A percentile compares a stretch with the other conserved stretches of the same genome.
Conservation (phyloP, 2,329 filamentous ascomycete genomes). For the Chaetomiaceae sp. region DNA sequence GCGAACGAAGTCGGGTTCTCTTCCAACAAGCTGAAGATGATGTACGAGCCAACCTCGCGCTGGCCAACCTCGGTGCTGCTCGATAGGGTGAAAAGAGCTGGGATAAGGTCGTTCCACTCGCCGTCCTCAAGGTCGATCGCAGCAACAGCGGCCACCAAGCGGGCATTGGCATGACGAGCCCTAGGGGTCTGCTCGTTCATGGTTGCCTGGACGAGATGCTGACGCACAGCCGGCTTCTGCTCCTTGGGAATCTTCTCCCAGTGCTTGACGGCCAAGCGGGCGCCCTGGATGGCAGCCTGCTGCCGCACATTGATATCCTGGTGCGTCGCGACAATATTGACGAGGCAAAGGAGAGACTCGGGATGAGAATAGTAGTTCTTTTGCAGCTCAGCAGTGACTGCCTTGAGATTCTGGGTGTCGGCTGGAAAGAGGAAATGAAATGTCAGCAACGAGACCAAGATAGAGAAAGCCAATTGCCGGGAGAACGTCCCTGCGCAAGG, state of each 20-base stretch:
- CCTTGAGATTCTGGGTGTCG: conserved; percentile 84
- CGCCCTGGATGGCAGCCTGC: conserved; percentile 84
- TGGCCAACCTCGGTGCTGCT: conserved; percentile 70
- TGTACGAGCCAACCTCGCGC: conserved; percentile 87
- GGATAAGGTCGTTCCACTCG: conserved; percentile 78
- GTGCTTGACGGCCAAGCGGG: conserved; percentile 78
- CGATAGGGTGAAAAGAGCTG: conserved; percentile 73
- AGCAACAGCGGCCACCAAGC: conserved; percentile 82
- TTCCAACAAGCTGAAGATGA: conserved; percentile 88
- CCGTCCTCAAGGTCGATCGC: conserved; percentile 81
- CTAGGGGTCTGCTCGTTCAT: conserved; percentile 73
- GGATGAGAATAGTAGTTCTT: conserved; percentile 89
- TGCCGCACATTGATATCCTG: conserved; percentile 71
- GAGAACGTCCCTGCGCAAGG: too few species aligned
- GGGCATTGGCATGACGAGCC: conserved; percentile 80
- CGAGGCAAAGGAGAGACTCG: conserved; percentile 75
- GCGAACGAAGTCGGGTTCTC: conserved; percentile 79
- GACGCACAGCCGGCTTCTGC: conserved; percentile 75
- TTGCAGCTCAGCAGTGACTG: conserved; percentile 82
- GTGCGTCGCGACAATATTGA: conserved; percentile 84
- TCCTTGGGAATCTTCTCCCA: conserved; percentile 70
- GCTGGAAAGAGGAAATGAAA: conserved; percentile 48
- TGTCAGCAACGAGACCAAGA: conserved; percentile 30
- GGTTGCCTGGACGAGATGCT: conserved; percentile 78
- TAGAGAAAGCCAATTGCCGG: neutral